Base-by-base conservation (phyloP, 2,329 filamentous ascomycete genomes). In the Aureobasidium subglaciale region DNA sequence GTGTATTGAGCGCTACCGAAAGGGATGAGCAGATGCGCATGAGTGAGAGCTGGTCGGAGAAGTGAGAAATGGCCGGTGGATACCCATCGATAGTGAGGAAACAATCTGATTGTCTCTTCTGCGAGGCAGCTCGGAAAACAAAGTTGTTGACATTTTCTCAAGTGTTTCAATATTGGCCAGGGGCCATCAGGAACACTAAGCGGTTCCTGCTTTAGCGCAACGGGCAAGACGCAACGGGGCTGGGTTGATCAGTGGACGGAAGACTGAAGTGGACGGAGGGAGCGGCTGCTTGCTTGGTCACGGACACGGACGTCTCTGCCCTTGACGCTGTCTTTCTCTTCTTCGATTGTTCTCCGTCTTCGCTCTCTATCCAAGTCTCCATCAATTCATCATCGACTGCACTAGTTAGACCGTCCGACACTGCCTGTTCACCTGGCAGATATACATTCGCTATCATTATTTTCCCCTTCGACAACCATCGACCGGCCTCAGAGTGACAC, bases 341-440 rank as follows among this genome's bases (percentile, higher is more conserved):
- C 38, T 54, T 54, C 43, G 50, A 43, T 43, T 43, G 38, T 54
- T 54, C 50, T 54, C 38, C 50, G 50, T 54, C 38, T 35, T 54
- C 35, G 34, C 48, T 52, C 35, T 16, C 32, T 38, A 32, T 37
- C 45, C 45, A 49, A 48, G 43, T 53, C 41, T 37, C 50, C 50
- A 43, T 35, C 37, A 34, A 24, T 43, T 30, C 50, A 54, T 42
- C 37, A 54, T 43, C 38, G 22, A 42, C 40, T 18, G 40, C 50
- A 54, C 29, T 24, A 49, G 18, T 24, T 27, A 37, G 46, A 30
- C 35, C 35, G 24, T 52, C 48, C 54, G 54, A 56, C 35, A 30
- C 54, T 49, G 54, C 54, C 54, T 56, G 54, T 56, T 32, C 54
- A 56, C 54, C 54, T 41, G 54, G 54, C 27, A 48, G 54, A 48